Evolutionary conservation across 2,329 filamentous ascomycete genomes (phyloP), one percentile per base, ranked within the genome.

Genomic region (Pseudocercospora ulei): DNA sequence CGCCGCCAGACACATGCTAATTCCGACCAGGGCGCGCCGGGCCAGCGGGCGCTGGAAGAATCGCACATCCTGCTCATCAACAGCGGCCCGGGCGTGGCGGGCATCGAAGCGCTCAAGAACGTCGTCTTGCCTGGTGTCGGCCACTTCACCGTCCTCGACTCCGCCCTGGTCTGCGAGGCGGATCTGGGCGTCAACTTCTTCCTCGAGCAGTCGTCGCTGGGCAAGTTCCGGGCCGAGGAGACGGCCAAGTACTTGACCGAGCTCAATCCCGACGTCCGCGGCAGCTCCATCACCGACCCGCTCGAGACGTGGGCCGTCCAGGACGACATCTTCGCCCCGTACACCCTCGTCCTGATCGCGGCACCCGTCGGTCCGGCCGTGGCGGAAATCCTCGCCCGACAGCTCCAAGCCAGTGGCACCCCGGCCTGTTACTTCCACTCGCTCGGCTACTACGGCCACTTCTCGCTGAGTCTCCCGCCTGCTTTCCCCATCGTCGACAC

Each of bases 141-240:
- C 5, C 75, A 77, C 16, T 98, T 95, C 60, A 92, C 84, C 0
- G 93, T 98, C 46, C 80, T 82, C 36, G 90, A 98, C 55, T 77
- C 81, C 4, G 74, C 77, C 1, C 61, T 72, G 2, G 87, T 98
- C n/a, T 69, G 68, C 1, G 80, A 93, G 51, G 70, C 77, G 26
- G 90, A 98, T 55, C 68, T 98, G 25, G 90, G 92, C 3, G 80
- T 95, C 47, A 98, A 98, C 64, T 98, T 98, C 70, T 98, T 98
- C 56, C 69, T 98, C 0, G 84, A 94, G 45, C 77, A 90, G 52
- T 67, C 71, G 33, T 80, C 77, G 48, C 60, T 93, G 23, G 87
- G 86, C 37, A 78, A 78, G 54, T 77, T 77, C 16, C 77, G 90
- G 50, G 84, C 88, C 1, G 73, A 85, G 58, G 78, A 82, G 57